phyloP scores from a whole-genome alignment of 2,329 filamentous ascomycete species.

The Tolypocladium inflatum region DNA sequence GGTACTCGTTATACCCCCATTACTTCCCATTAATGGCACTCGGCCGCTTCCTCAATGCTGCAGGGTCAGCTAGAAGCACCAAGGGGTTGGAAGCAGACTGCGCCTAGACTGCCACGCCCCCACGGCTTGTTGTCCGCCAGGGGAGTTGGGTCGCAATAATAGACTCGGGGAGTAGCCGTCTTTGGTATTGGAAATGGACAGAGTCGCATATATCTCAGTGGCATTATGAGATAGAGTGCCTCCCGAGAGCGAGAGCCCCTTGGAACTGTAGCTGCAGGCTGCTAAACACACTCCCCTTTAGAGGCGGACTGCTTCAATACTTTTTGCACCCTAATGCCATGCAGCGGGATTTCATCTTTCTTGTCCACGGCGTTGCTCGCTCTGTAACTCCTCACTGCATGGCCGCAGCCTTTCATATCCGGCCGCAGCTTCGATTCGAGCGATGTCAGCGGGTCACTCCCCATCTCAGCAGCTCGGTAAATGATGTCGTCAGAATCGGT shows the following conservation, averaged over 20 bases:
- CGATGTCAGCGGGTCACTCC: background rate
- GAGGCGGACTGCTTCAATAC: conserved; percentile 21
- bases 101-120: no score
- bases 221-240: background rate
- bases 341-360: conserved; percentile 27
- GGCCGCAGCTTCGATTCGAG: conserved; percentile 18
- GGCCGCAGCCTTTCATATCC: conserved; percentile 19
- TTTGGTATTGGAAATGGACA: background rate
- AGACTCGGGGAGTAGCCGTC: background rate
- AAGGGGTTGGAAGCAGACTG: background rate
- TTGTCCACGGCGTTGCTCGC: conserved; percentile 14
- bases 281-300: background rate
- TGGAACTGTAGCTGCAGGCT: background rate
- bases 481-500: conserved; percentile 13
- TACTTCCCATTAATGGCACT: no score
- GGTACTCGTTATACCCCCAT: background rate
- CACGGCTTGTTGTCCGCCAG: background rate
- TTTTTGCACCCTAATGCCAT: conserved; percentile 25
- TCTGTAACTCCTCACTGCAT: conserved; percentile 20
- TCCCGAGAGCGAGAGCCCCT: background rate
- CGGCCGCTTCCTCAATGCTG: background rate
- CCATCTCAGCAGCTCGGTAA: background rate
- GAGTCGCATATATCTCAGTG: background rate
- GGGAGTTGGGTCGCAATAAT: background rate
- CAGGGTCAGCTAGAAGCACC: background rate